Evolutionary conservation across 495 filamentous ascomycete genomes (phyloP).

Genomic region (Sabuloglossum arenarium): DNA sequence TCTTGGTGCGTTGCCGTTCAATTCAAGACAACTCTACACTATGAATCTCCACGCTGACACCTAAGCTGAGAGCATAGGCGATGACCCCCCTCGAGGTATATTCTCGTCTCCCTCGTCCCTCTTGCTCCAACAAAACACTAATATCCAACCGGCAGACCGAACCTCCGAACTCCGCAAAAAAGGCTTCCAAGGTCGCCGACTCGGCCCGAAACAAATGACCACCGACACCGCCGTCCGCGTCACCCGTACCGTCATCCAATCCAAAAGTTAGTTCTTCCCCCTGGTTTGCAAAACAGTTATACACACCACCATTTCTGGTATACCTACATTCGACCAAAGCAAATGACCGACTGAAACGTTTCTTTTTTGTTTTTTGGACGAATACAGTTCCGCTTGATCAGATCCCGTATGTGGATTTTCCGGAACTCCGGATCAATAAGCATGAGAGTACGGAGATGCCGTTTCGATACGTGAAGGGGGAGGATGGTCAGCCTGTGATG

Average conservation of each 20-base stretch:
- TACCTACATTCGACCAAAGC: neutral
- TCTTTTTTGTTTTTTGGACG: neutral
- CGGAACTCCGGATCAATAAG: slow-evolving; percentile 72
- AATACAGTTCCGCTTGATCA: slow-evolving; percentile 44
- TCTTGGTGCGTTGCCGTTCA: slow-evolving; percentile 38
- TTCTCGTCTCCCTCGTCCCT: neutral
- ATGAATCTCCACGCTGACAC: neutral
- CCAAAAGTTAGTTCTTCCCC: slow-evolving; percentile 34
- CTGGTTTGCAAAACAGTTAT: too few relatives aligned
- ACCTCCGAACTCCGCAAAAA: slow-evolving; percentile 85
- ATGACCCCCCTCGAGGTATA: slow-evolving; percentile 88
- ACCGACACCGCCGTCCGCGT: slow-evolving; percentile 93
- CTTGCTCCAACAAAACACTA: neutral
- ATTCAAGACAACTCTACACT: neutral
- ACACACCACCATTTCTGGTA: neutral
- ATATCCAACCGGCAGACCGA: slow-evolving; percentile 36
- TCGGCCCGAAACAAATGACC: slow-evolving; percentile 94
- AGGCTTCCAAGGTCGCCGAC: slow-evolving; percentile 68
- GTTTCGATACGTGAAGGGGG: slow-evolving; percentile 73
- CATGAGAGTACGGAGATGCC: slow-evolving; percentile 93
- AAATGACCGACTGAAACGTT: neutral
- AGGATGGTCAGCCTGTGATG: slow-evolving; percentile 66
- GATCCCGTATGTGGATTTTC: slow-evolving; percentile 66
- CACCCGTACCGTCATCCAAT: slow-evolving; percentile 69
- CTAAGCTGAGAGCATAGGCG: slow-evolving; percentile 30